These are phyloP conservation scores for Alloteropsis angusta DNA, from an alignment of 202 grass and related monocot genomes.

Conservation along the genomic window DNA sequence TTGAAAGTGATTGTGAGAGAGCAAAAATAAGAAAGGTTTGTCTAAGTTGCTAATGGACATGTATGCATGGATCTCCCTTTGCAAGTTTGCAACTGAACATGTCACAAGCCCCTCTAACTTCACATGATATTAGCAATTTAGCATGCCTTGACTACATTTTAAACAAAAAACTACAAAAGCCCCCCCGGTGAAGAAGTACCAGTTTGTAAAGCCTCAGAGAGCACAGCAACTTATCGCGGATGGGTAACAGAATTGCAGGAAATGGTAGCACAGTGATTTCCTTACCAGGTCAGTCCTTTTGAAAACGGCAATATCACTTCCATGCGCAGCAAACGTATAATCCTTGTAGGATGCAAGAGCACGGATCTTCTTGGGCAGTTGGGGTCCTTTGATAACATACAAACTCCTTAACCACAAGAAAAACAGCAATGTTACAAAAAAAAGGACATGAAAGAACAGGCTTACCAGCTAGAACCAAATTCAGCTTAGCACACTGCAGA, in stretches of 20 bases:
- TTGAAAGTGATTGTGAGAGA: conserved; percentile 17
- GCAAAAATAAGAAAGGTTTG: conserved; percentile 17
- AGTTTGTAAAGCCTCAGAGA: background rate
- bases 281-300: conserved; percentile 71
- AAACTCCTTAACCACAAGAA: background rate
- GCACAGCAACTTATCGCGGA: background rate
- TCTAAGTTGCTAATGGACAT: background rate
- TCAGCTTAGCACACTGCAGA: conserved; percentile 93
- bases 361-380: conserved; percentile 90
- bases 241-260: background rate
- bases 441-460: background rate
- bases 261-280: background rate
- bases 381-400: conserved; percentile 51
- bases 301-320: conserved; percentile 76
- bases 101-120: background rate
- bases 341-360: conserved; percentile 79
- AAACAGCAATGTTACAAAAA: background rate
- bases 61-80: background rate
- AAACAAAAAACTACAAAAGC: background rate
- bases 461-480: conserved; percentile 79
- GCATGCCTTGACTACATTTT: background rate
- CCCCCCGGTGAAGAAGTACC: background rate
- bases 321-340: conserved; percentile 82
- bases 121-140: background rate
- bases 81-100: background rate